Percentiles rank a stretch among this genome's conserved stretches.
These are phyloP conservation scores for Salvia rosmarinus DNA, from an alignment of 257 asterid species.

Conservation along the genomic window DNA sequence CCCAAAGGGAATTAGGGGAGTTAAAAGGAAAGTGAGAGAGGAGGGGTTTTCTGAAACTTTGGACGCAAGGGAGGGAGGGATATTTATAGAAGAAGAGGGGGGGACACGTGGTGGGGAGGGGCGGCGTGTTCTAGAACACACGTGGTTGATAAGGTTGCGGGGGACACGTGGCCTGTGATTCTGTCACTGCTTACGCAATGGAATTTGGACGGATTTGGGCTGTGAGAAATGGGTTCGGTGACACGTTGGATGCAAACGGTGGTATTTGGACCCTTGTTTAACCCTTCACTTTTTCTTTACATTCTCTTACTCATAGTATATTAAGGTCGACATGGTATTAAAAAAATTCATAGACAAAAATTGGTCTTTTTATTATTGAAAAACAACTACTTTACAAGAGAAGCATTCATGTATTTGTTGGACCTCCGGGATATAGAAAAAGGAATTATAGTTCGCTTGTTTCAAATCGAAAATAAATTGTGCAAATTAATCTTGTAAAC, in stretches of 20 bases:
- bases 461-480: too few species aligned
- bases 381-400: too few species aligned
- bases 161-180: conserved; percentile 59
- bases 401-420: too few species aligned
- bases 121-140: conserved; percentile 46
- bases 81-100: conserved; percentile 43
- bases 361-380: too few species aligned
- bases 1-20: too few species aligned
- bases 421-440: too few species aligned
- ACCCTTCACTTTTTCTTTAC: background rate
- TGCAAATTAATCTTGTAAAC: too few species aligned
- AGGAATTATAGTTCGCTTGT: too few species aligned
- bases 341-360: too few species aligned
- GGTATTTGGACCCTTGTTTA: conserved; percentile 37
- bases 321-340: too few species aligned
- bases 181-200: conserved; percentile 62
- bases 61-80: conserved; percentile 45
- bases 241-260: conserved; percentile 57
- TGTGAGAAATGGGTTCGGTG: conserved; percentile 35
- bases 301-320: too few species aligned
- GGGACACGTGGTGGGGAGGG: conserved; percentile 55
- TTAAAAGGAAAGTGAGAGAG: too few species aligned
- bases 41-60: conserved; percentile 64
- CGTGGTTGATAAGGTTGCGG: conserved; percentile 45
- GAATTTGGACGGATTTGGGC: conserved; percentile 50